A percentile compares a stretch with the other conserved stretches of the same genome.
phyloP scores from a whole-genome alignment of 495 filamentous ascomycete genomes.

The Neurospora tetrasperma region DNA sequence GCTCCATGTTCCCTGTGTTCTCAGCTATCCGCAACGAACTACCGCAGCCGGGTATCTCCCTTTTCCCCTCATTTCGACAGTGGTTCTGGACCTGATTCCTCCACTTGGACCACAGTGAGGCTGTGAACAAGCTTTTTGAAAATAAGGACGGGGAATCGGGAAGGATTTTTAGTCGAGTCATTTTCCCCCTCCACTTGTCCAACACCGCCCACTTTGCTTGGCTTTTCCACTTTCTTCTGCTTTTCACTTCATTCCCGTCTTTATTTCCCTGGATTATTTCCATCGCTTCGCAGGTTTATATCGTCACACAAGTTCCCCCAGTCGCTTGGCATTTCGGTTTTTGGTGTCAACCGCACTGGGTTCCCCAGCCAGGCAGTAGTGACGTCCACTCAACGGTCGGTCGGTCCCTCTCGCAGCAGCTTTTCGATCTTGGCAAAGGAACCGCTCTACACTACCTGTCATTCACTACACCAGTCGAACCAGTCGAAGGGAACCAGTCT shows the following conservation, averaged over 20 bases:
- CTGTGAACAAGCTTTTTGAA: neutral
- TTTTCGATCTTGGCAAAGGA: neutral
- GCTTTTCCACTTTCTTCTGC: neutral
- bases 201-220: neutral
- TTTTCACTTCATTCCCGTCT: neutral
- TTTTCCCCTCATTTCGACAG: neutral
- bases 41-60: neutral
- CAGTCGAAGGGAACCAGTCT: neutral
- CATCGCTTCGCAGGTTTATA: neutral
- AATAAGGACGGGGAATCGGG: neutral
- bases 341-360: neutral
- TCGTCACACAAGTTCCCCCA: neutral
- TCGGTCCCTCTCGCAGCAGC: neutral
- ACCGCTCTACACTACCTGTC: no score
- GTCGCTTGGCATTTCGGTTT: neutral
- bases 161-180: neutral
- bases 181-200: neutral
- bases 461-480: neutral
- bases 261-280: conserved; percentile 2
- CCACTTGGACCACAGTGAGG: neutral
- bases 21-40: neutral
- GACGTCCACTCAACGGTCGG: neutral
- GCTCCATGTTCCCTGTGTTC: neutral
- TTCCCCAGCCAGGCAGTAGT: neutral
- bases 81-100: neutral